These are phyloP conservation scores for Mycena leptocephala DNA, from an alignment of 768 basidiomycete species.

Conservation along the genomic window DNA sequence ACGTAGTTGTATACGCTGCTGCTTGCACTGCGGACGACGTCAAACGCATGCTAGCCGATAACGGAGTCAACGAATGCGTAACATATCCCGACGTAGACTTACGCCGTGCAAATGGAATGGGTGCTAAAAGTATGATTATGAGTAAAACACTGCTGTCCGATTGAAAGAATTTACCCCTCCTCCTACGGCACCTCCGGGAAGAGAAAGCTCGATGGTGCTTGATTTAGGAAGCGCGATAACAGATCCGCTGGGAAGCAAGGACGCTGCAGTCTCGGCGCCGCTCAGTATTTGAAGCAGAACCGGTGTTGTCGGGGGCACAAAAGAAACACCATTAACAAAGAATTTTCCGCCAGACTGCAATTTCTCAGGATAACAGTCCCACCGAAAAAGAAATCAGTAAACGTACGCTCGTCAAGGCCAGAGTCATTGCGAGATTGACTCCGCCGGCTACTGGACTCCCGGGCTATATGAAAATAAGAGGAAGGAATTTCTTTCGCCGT, in stretches of 20 bases:
- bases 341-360: conserved; percentile 1
- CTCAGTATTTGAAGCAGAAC: conserved; percentile 11
- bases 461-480: background rate
- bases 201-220: background rate
- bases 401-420: background rate
- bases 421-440: background rate
- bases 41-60: conserved; percentile 56
- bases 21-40: conserved; percentile 60
- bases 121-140: background rate
- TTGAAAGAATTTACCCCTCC: too few relatives aligned
- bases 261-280: background rate
- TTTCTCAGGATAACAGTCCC: background rate
- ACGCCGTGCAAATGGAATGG: conserved; percentile 17
- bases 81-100: too few relatives aligned
- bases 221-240: background rate
- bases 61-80: too few relatives aligned
- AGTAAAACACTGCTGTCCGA: background rate
- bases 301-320: conserved; percentile 9
- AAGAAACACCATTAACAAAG: background rate
- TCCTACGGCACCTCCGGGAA: conserved; percentile 7
- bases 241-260: background rate
- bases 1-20: conserved; percentile 55
- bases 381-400: background rate
- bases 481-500: too few relatives aligned
- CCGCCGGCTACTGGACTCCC: background rate